Evolutionary conservation across 345 rosid species (phyloP), one percentile per base, ranked within the genome.

Genomic region (Citrus sinensis): DNA sequence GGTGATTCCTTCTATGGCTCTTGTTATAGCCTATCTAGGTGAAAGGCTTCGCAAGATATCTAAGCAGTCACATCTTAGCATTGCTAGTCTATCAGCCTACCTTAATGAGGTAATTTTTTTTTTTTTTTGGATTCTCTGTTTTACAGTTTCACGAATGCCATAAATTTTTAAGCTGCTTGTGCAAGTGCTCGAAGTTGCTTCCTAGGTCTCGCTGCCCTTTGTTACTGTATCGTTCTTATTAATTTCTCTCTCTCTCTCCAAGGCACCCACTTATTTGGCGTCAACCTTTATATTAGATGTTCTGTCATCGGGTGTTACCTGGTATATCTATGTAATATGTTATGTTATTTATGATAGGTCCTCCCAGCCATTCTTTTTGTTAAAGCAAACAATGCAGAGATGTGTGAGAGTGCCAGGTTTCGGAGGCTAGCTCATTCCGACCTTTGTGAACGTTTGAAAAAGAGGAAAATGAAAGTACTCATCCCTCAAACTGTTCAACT

Each of bases 381-480:
- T 79, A 94, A 95, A 82, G 98, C 99, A 81, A 95, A 91, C 87
- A 94, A 90, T 83, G 92, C 92, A 27, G 99, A 93, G 87, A 70
- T 80, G 25, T 87, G 86, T 75, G 99, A 93, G 90, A 83, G 77
- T 84, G 84, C 88, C 39, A 89, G 97, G 85, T 92, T 93, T 81
- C 85, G 81, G 80, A 87, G 86, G 87, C 93, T 91, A 83, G 98
- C 97, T 68, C 67, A 70, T 79, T 87, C 85, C 76, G 97, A 92
- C 82, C 88, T 85, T 54, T 80, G 86, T 81, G 87, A 81, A 67
- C 88, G 62, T 64, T 87, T 95, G 80, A 86, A 83, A 75, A 95
- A 95, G 90, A 95, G 83, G 91, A 92, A 92, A 83, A 91, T 95
- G 98, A 95, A 94, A 87, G 94, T 91, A 11, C 87, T 93, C 73